Base-by-base conservation (phyloP, 805 yeast genomes). In the Metschnikowia hibisci region DNA sequence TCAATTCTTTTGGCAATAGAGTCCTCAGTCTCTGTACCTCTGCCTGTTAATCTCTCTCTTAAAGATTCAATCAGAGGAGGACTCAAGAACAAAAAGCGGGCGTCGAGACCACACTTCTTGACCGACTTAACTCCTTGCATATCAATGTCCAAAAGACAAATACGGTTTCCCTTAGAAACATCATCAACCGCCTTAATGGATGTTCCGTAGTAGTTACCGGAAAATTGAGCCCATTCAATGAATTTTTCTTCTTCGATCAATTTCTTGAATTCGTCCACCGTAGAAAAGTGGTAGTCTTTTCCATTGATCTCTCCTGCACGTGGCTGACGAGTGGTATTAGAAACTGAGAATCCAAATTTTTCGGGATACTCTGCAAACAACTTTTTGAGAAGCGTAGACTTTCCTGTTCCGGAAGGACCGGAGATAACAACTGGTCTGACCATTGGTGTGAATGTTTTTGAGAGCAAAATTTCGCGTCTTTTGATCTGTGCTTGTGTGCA, bases 51-150 rank as follows among this genome's bases (percentile, higher is more conserved):
- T 67, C 99, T 81, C 47, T 69, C 64, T 60, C 79, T 79, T 57
- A 93, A 77, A 42, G 74, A 80, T 42, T 87, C 96, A 52, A 89
- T 69, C 14, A 93, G 83, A 25, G 99, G 99, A 27, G 99, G 99
- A 32, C 96, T 84, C 48, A 93, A 64, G 61, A 93, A 93, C 54
- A 93, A 69, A 65, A 64, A 93, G 63, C 90, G 77, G 23, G 99
- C 96, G 55, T 87, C 80, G 56, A 93, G 74, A 53, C 79, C 78
- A 13, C 96, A 80, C 43, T 79, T 69, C 70, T 93, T 93, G 52
- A 93, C 96, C 20, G 88, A 76, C 69, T 86, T 84, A 57, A 93
- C 99, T 53, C 99, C 99, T 71, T 93, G 98, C 97, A 91, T 90
- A 77, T 93, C 99, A 53, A 93, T 93, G 67, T 93, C 99, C 61